Base-by-base conservation (phyloP, 169 alveolate genomes). In the Theileria annulata region DNA sequence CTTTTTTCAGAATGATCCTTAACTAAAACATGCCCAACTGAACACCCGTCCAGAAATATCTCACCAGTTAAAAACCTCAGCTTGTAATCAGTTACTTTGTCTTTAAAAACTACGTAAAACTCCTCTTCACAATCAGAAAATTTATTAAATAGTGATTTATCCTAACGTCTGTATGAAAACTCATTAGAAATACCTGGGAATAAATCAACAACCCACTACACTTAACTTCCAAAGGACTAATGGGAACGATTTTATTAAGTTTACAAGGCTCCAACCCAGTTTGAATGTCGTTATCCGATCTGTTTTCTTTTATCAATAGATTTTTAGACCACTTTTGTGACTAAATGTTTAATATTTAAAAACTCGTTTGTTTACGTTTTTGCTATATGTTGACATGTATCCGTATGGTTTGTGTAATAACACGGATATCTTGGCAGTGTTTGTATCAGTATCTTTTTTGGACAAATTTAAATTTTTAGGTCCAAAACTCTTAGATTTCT, bases 391-490 rank as follows among this genome's bases (percentile, higher is more conserved):
- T 27, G 90, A 84, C 12, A 78, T 33, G 47, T 77, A 84, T 9
- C 85, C 84, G n/a, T 56, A 68, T 13, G 90, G 90, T 58, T 84
- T 84, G 75, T 84, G 90, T 31, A 84, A 35, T 13, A 84, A 25
- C 6, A 84, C 75, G 10, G 87, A 28, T 8, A 84, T 51, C 79
- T 77, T 77, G 71, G 51, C 56, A 12, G 72, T 31, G 15, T 47
- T 69, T 0, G 68, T 25, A 23, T 17, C 42, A 25, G 21, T 19
- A 31, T 27, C 80, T n/a, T 80, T 60, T 1, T 49, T 47, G 27
- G 37, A 8, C 2, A 84, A 30, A 21, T 66, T 51, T 8, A 84
- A 28, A 25, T 71, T n/a, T 6, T 62, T 42, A 6, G 58, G 33
- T 9, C 25, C 25, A n/a, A 77, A 64, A 0, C 19, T 33, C 4